These are phyloP conservation scores for Dictyostelium gargantuum DNA, from an alignment of 208 protist species.

Conservation along the genomic window DNA sequence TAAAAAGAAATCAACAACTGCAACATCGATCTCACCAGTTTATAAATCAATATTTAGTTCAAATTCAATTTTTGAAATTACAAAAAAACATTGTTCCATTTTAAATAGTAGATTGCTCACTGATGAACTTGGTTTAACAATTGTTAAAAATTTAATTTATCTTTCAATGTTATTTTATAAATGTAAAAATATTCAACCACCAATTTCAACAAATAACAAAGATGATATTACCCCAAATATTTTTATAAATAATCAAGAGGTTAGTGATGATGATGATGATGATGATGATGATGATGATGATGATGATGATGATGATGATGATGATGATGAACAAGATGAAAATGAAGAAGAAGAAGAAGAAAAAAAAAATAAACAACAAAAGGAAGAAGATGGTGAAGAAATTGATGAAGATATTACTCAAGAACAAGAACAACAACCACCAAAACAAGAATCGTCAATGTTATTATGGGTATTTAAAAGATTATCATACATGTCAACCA, in stretches of 20 bases:
- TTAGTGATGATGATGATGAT: background rate
- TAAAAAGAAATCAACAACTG: background rate
- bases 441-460: slow-evolving; percentile 15
- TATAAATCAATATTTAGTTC: background rate
- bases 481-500: slow-evolving; percentile 50
- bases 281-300: background rate
- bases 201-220: background rate
- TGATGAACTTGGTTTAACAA: slow-evolving; percentile 28
- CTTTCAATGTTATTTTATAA: slow-evolving; percentile 42
- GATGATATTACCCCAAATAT: slow-evolving; percentile 50
- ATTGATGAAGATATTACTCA: background rate
- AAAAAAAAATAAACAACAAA: background rate
- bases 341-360: background rate
- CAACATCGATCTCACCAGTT: background rate
- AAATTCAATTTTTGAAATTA: slow-evolving; percentile 5
- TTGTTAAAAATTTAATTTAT: slow-evolving; percentile 37
- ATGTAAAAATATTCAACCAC: slow-evolving; percentile 12
- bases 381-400: background rate
- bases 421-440: background rate
- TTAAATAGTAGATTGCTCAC: slow-evolving; percentile 32
- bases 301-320: background rate
- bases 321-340: background rate
- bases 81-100: slow-evolving; percentile 34
- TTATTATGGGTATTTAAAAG: slow-evolving; percentile 51
- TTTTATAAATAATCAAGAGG: background rate